Evolutionary conservation across 495 filamentous ascomycete species (phyloP), one percentile per base, ranked within the genome.

Genomic region (Penicillium nucicola): DNA sequence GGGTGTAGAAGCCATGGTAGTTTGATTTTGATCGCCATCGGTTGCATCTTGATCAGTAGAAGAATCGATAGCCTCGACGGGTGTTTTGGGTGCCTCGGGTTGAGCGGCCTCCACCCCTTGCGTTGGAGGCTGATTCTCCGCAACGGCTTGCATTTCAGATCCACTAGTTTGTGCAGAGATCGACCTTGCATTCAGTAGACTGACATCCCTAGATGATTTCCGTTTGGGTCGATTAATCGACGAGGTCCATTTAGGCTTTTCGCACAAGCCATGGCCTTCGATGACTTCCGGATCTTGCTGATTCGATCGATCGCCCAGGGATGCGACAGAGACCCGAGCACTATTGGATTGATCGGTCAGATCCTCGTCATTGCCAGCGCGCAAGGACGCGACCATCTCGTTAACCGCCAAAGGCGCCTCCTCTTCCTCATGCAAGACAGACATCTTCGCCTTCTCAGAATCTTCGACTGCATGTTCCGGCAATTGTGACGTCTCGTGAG

Each of bases 191-290:
- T 67, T 53, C 18, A 56, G 53, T 39, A 47, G 55, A 9, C 53
- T 42, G 36, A 48, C 33, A 48, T 68, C 65, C 52, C 47, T 66
- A 53, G 61, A 70, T n/a, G 62, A 35, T 46, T 62, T 68, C 23
- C 66, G 60, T 50, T 57, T 66, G 13, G 70, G 70, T 46, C 66
- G 61, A 37, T 70, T 68, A 19, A 63, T 55, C 22, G 56, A 42
- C 41, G 65, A 61, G 19, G 61, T 56, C 48, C 62, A 38, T 40
- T 47, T 66, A 7, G 67, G 67, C 47, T 66, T 68, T 42, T 71
- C 68, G 22, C 58, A 56, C 53, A 59, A 66, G 25, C 67, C 70
- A 45, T 58, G 65, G 12, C 66, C 71, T 44, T 74, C 71, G 37
- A 75, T 67, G 4, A 69, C 49, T 48, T 75, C 66, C 2, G 60